phyloP scores from a whole-genome alignment of 345 rosid species.

The Moricandia arvensis region DNA sequence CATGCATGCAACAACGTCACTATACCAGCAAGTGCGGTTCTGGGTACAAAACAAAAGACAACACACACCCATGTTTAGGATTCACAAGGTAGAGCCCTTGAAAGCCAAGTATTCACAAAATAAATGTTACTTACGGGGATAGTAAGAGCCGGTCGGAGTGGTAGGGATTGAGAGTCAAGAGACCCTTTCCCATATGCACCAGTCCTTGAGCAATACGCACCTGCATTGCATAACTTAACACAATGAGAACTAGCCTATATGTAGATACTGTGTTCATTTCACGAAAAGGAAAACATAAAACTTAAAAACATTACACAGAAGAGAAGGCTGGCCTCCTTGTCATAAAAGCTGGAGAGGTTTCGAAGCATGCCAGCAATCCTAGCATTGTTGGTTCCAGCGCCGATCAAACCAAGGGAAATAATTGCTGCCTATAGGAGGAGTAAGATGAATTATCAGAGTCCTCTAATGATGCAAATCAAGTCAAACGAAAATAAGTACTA shows the following conservation, averaged over 20 bases:
- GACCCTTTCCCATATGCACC: conserved; percentile 92
- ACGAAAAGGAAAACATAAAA: not conserved
- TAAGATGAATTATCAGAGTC: not conserved
- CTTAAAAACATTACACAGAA: not conserved
- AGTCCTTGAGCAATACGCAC: conserved; percentile 98
- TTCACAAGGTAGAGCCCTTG: not conserved
- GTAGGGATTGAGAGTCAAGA: conserved; percentile 82
- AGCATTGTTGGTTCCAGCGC: not conserved
- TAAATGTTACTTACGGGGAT: conserved; percentile 65
- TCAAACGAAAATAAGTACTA: not conserved
- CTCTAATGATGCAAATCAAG: not conserved
- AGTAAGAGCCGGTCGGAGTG: conserved; percentile 91
- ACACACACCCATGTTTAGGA: not conserved
- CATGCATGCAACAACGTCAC: conserved; percentile 76
- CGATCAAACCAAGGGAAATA: not conserved
- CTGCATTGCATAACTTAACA: conserved; percentile 42
- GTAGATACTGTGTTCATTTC: not conserved
- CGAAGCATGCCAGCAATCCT: not conserved
- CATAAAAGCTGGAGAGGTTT: not conserved
- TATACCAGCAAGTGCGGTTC: conserved; percentile 94
- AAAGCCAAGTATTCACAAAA: not conserved
- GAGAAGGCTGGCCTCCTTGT: not conserved
- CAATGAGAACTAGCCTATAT: not conserved
- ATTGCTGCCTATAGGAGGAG: not conserved
- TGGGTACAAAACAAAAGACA: conserved; percentile 16